These are phyloP conservation scores for Ziziphus jujuba DNA, from an alignment of 306 rosid genomes.

Conservation along the genomic window DNA sequence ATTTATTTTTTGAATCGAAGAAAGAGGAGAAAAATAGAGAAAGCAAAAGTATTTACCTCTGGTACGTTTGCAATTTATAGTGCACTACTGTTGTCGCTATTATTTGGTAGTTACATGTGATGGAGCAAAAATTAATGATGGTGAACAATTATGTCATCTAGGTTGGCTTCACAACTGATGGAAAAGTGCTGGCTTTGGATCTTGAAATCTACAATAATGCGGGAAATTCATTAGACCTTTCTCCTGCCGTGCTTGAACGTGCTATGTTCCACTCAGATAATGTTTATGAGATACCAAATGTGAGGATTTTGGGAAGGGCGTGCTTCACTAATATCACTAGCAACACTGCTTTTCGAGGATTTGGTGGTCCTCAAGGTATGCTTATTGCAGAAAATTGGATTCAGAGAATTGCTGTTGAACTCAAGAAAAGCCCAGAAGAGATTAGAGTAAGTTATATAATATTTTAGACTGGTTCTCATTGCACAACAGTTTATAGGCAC, in stretches of 20 bases:
- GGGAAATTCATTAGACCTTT: conserved; percentile 88
- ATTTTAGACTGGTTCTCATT: conserved; percentile 6
- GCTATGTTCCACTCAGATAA: conserved; percentile 95
- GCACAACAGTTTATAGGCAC: conserved; percentile 17
- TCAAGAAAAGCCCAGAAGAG: conserved; percentile 79
- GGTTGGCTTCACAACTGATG: conserved; percentile 95
- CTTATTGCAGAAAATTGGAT: conserved; percentile 93
- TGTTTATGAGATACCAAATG: conserved; percentile 92
- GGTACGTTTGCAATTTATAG: neutral
- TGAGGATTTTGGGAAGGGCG: conserved; percentile 75
- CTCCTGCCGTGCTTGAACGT: conserved; percentile 88
- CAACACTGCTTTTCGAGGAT: conserved; percentile 96
- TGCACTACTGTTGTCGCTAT: neutral
- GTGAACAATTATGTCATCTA: conserved; percentile 28
- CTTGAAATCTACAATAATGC: conserved; percentile 85
- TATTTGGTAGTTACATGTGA: conserved; percentile 15
- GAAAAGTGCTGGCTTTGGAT: conserved; percentile 84
- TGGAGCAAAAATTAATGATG: conserved; percentile 20
- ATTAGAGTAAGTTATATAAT: conserved; percentile 58
- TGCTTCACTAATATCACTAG: conserved; percentile 89
- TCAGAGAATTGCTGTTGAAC: conserved; percentile 78
- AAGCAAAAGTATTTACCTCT: neutral
- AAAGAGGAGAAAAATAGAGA: conserved; percentile 4
- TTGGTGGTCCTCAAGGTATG: conserved; percentile 99
- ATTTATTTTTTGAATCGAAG: neutral